Percentiles rank a stretch among this genome's conserved stretches.
phyloP scores from a whole-genome alignment of 1,139 yeast genomes.

The Sporopachydermia cereana region DNA sequence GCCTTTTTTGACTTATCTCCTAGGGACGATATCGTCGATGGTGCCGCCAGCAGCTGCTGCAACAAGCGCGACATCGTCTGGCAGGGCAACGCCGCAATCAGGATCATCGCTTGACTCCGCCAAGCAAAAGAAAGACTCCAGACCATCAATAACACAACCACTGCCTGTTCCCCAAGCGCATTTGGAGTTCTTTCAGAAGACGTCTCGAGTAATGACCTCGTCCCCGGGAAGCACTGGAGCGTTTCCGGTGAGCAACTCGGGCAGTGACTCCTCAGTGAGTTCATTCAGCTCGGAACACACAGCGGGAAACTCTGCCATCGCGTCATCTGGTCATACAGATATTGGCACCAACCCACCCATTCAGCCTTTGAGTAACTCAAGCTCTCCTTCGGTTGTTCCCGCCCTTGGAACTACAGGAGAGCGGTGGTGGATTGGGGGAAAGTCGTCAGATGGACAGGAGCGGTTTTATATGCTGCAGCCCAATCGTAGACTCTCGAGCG shows the following conservation, averaged over 20 bases:
- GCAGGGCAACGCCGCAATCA: neutral
- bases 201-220: neutral
- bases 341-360: too few species aligned
- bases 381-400: neutral
- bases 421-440: conserved; percentile 24
- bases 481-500: conserved; percentile 18
- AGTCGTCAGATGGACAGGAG: conserved; percentile 21
- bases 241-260: neutral
- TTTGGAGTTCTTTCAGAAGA: conserved; percentile 1
- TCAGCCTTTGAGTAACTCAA: neutral
- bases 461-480: conserved; percentile 20
- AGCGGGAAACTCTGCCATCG: too few species aligned
- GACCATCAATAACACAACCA: neutral
- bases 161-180: conserved; percentile 4
- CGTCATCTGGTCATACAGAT: too few species aligned
- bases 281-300: too few species aligned
- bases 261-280: neutral
- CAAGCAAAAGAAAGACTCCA: neutral
- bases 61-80: neutral
- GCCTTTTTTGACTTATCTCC: conserved; percentile 1
- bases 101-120: neutral
- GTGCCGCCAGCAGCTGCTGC: conserved; percentile 3
- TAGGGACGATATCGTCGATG: conserved; percentile 5
- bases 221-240: neutral
- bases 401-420: conserved; percentile 9